Base-by-base conservation (phyloP, 345 rosid genomes). In the Salix udensis region DNA sequence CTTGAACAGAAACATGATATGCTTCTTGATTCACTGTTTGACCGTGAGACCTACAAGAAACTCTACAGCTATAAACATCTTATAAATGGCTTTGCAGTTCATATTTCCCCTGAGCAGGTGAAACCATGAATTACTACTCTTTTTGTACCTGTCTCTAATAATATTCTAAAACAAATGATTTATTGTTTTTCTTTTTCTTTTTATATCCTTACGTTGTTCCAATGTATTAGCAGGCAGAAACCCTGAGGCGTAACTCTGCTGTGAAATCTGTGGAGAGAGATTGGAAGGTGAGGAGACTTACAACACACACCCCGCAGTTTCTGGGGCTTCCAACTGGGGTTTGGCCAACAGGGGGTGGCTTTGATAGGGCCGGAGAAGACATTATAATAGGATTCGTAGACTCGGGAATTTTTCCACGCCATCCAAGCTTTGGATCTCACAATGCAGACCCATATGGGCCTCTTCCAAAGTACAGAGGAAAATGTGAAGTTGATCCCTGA, bases 271-370 rank as follows among this genome's bases (percentile, higher is more conserved):
- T 96, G 84, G 81, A 82, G 79, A 89, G 94, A 85, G 99, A 96
- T 78, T 96, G 98, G 99, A 96, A 93, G 88, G 99, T 96, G 74
- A 89, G 87, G 86, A 88, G 84, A 83, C 97, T 93, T 76, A 96
- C 99, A 12, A 96, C 98, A 24, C 99, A 96, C 79, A 96, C 99
- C 52, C 99, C 99, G 24, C 89, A 96, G 78, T 96, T 96, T 82
- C 81, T 96, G 86, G 99, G 99, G 73, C 91, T 96, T 66, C 99
- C 99, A 39, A 93, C 97, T 23, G 98, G 92, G 78, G 99, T 96
- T 53, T 96, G 99, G 99, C 99, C 99, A 10, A 91, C 98, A 0
- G 99, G 97, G 67, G 99, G 99, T 73, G 99, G 99, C 77, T 92
- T 86, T 73, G 97, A 88, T 44, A 86, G 88, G 88, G 99, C 98